Evolutionary conservation across 371 early-diverging fungal genomes (phyloP), one percentile per base, ranked within the genome.

Genomic region (Coemansia sp.): DNA sequence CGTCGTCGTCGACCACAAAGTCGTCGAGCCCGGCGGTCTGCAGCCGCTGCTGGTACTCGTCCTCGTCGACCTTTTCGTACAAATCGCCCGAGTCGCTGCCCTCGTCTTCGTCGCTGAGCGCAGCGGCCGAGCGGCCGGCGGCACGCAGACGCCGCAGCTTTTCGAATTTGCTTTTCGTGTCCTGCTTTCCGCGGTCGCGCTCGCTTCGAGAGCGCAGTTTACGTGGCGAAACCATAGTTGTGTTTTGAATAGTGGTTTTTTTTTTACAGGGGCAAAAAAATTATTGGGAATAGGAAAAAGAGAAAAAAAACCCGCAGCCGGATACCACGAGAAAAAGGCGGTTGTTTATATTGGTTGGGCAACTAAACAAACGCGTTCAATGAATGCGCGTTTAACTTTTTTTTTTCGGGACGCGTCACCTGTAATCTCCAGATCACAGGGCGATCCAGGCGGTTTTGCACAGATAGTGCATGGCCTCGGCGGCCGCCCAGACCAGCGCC

Each of bases 1-100:
- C 72, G 20, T 73, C 70, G 47, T 77, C 78, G 54, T 77, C 68
- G 26, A 74, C 70, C 7, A 77, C 70, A 54, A 77, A 77, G 51
- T 70, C 75, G 49, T 70, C 64, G 5, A 68, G 36, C 36, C 53
- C 55, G 49, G n/a, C 36, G 4, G 48, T 34, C 13, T 58, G 59
- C 34, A 57, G 16, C 34, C 48, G 58, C 39, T 55, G 56, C 51
- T 58, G 72, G 48, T 71, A 71, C 40, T 71, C 72, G 35, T 68
- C 72, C 14, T 71, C 72, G 38, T 71, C 71, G 16, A 71, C 68
- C 20, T 59, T 57, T 59, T 58, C 68, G 51, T 68, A 68, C 58
- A 73, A 45, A 36, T 60, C 73, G 39, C 49, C 60, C 3, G 31
- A 45, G 40, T 63, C 67, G 3, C 51, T 38, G 53, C 58, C 65